Conservation (phyloP, 176 grass and related monocot species). For the Zoysia japonica region DNA sequence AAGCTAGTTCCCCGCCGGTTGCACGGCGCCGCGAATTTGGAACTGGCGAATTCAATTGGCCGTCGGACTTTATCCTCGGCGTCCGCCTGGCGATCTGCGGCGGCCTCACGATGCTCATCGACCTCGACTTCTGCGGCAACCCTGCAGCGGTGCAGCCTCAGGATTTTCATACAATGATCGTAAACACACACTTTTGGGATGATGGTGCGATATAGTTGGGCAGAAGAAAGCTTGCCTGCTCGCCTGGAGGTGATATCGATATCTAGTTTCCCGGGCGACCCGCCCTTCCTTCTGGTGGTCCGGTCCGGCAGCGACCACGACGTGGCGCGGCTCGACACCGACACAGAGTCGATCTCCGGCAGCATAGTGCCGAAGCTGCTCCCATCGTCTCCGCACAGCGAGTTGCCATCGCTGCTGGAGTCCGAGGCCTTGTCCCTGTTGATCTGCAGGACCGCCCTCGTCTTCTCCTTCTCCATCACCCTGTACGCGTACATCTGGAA, state of each 20-base stretch:
- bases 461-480: constrained; percentile 71
- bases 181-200: too few species aligned
- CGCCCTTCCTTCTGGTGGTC: constrained; percentile 22
- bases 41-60: constrained; percentile 24
- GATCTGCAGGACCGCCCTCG: constrained; percentile 31
- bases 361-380: not conserved
- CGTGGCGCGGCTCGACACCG: constrained; percentile 31
- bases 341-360: constrained; percentile 27
- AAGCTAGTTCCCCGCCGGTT: constrained; percentile 45
- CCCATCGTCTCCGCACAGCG: constrained; percentile 57
- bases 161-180: not conserved
- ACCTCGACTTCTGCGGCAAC: constrained; percentile 40
- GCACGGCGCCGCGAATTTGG: constrained; percentile 32
- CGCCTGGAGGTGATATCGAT: constrained; percentile 36
- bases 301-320: constrained; percentile 24
- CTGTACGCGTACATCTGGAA: constrained; percentile 94
- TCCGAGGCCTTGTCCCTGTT: constrained; percentile 60
- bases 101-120: constrained; percentile 34
- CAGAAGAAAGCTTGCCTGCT: constrained; percentile 44
- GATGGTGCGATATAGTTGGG: too few species aligned
- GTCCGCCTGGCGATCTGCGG: constrained; percentile 26
- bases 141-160: not conserved
- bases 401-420: constrained; percentile 65
- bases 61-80: constrained; percentile 59
- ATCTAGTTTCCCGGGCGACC: constrained; percentile 42